Base-by-base conservation (phyloP, 2,329 filamentous ascomycete species). In the Trichoderma asperellum region DNA sequence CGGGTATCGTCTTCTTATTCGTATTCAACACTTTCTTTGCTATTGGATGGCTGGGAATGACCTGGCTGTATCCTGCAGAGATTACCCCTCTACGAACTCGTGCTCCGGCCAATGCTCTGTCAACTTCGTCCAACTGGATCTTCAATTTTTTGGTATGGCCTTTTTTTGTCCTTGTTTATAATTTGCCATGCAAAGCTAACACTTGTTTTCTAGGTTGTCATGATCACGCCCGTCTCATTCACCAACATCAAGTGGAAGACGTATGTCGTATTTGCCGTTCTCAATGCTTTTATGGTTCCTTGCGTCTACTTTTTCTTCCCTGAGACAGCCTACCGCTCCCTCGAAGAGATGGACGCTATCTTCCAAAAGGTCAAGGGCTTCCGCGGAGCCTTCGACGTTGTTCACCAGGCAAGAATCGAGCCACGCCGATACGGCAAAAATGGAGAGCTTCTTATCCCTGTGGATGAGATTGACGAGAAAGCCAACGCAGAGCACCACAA, bases 21-120 rank as follows among this genome's bases (percentile, higher is more conserved):
- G 83, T 83, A 60, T 87, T 89, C 63, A 86, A 86, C 27, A 82
- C 85, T 16, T 84, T 88, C 72, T 90, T 89, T 73, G 87, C 85
- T 5, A 74, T 88, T 55, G 88, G 86, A 0, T 89, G 87, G 79
- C 85, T 87, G 1, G 86, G 87, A 4, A 84, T 86, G 74, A 84
- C 82, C 0, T 91, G 88, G 88, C 82, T 91, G 1, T 91, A 91
- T 76, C 88, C 88, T 76, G 85, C 85, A 18, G 89, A 91, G 76
- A 87, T 91, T 70, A 88, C 89, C 77, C 88, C 89, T 11, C 85
- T 91, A 78, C 87, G 88, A 71, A 91, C 90, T 67, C 87, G 89
- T 37, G 87, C 87, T 0, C 86, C 86, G 0, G 87, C 87, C 40
- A 88, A 88, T 71, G 88, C 87, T 12, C 75, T 89, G 40, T 81